These are phyloP conservation scores for Trichosporon coremiiforme DNA, from an alignment of 1,284 basidiomycete genomes.

Conservation along the genomic window DNA sequence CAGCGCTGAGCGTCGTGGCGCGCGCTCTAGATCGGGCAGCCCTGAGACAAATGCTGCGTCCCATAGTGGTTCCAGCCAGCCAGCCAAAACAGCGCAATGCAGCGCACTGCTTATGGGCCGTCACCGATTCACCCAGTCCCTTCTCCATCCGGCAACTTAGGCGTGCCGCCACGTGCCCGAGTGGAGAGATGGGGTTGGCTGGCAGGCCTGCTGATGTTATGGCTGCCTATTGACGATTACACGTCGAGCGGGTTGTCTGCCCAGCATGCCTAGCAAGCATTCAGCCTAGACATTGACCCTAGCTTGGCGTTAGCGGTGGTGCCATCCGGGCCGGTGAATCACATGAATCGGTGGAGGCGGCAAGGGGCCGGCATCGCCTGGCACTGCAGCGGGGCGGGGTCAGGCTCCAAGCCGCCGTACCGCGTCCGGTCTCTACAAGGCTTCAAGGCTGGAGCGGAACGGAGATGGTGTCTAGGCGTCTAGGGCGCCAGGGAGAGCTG, in stretches of 20 bases:
- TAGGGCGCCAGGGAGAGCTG: neutral
- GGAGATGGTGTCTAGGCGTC: neutral
- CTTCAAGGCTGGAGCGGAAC: too few relatives aligned
- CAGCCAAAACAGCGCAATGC: too few relatives aligned
- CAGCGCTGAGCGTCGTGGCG: neutral
- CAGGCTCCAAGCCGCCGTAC: too few relatives aligned
- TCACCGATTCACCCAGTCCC: neutral
- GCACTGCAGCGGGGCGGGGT: too few relatives aligned
- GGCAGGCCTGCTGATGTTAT: neutral
- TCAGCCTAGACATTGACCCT: neutral
- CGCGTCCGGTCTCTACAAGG: too few relatives aligned
- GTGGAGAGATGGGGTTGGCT: neutral
- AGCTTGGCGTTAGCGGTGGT: neutral
- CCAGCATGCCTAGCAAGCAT: neutral
- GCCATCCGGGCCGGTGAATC: neutral
- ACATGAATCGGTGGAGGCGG: neutral
- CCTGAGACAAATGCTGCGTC: constrained; percentile 2
- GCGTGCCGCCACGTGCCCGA: neutral
- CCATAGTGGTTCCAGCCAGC: neutral
- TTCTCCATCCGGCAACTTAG: neutral
- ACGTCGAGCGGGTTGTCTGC: neutral
- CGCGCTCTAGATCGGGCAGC: neutral
- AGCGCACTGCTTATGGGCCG: neutral
- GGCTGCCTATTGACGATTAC: neutral
- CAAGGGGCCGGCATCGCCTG: neutral